Evolutionary conservation across 768 basidiomycete species (phyloP).

Genomic region (Tremella yokohamensis): DNA sequence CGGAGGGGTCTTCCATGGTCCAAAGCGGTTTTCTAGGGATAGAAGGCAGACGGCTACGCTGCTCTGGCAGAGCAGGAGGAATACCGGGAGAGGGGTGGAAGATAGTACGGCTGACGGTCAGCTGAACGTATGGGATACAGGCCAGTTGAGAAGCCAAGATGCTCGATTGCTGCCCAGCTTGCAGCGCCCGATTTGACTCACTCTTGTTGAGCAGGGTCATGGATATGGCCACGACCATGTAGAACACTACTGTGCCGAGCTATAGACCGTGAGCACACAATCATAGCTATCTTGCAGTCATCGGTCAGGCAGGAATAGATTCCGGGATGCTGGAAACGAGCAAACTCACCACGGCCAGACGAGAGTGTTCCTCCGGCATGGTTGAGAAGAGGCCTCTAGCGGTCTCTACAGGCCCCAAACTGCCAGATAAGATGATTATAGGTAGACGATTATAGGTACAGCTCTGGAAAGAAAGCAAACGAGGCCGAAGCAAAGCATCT

Average conservation of each 20-base stretch:
- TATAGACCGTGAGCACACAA: conserved; percentile 4
- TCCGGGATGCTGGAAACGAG: not conserved
- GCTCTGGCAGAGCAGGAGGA: conserved; percentile 37
- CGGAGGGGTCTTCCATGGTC: conserved; percentile 36
- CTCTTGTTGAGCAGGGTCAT: conserved; percentile 43
- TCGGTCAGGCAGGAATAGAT: not conserved
- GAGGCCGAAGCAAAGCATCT: too few relatives aligned
- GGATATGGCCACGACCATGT: conserved; percentile 40
- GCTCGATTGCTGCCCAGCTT: not conserved
- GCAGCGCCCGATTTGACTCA: conserved; percentile 1
- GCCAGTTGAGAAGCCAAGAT: not conserved
- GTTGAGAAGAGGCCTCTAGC: too few relatives aligned
- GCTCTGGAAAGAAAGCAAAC: too few relatives aligned
- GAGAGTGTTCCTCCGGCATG: conserved; percentile 1
- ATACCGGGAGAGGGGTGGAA: conserved; percentile 40
- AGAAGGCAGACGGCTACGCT: conserved; percentile 31
- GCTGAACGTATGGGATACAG: not conserved
- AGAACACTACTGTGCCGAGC: conserved; percentile 37
- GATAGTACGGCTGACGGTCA: conserved; percentile 29
- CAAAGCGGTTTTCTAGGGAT: conserved; percentile 21
- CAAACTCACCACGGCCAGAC: conserved; percentile 6
- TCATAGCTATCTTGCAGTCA: not conserved
- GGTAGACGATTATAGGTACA: too few relatives aligned
- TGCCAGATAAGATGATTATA: too few relatives aligned
- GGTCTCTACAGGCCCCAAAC: too few relatives aligned